Evolutionary conservation across 768 basidiomycete species (phyloP), one percentile per base, ranked within the genome.

Genomic region (Goffeauzyma gilvescens): DNA sequence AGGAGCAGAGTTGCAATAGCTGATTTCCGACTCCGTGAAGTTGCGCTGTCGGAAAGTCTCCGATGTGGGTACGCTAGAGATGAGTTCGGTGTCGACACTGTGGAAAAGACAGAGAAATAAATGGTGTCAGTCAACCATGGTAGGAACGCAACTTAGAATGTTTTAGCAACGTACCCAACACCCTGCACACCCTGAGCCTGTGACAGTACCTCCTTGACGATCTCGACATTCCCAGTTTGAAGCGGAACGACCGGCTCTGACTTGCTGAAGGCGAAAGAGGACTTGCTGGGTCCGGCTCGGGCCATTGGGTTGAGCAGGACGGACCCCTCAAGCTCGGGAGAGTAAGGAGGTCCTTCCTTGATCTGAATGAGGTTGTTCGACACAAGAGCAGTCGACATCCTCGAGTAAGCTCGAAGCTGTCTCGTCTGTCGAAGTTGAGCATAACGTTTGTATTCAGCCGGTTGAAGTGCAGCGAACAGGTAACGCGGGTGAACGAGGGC

Each of bases 231-330:
- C 18, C 78, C 67, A 26, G 67, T 59, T 53, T 86, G 78, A 33
- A 73, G 52, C 13, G 74, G 63, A 7, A 68, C 64, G 44, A 66
- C 64, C 22, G 72, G 63, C 32, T 83, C 67, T 58, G 76, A 74
- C 42, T 72, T 67, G 22, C 69, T 71, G 72, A 83, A 95, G 8
- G 76, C 74, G 61, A 79, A 93, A 55, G 79, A 81, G 52, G 84
- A 79, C 73, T 89, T 90, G 53, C 53, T 54, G 71, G 67, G 62
- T 84, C 77, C 57, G 75, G 75, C 78, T n/a, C 90, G 75, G 10
- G 87, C 89, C 64, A 86, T 67, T 0, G 90, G 83, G 71, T 96
- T 96, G 60, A 95, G 70, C 30, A 95, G 72, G 30, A 93, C 83
- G 23, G 76, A 72, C 38, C 70, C 71, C 65, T 96, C 93, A 50